Conservation (phyloP, 2,329 filamentous ascomycete genomes). For the Ophiostoma quercus region DNA sequence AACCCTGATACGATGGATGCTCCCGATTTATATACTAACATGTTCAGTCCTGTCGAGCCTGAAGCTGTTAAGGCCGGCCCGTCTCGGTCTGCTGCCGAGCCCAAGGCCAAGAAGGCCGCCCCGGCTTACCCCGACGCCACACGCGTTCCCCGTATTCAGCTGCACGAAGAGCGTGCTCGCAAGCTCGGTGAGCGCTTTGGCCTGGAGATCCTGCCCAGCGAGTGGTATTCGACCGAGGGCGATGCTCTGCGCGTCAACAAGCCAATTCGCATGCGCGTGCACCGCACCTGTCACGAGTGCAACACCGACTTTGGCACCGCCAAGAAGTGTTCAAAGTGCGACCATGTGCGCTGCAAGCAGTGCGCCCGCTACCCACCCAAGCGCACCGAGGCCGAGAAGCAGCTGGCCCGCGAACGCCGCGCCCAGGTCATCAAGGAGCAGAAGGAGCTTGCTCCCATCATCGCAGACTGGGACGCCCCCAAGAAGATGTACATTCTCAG, state of each 20-base stretch:
- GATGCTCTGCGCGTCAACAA: conserved; percentile 63
- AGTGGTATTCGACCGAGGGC: conserved; percentile 50
- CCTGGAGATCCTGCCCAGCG: conserved; percentile 50
- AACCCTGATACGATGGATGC: background rate
- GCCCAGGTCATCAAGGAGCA: conserved; percentile 44
- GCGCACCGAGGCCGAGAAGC: conserved; percentile 52
- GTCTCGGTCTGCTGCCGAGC: conserved; percentile 11
- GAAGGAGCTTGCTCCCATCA: conserved; percentile 51
- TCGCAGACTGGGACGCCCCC: conserved; percentile 46
- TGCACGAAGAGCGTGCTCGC: conserved; percentile 53
- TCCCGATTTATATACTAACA: background rate
- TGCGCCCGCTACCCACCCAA: conserved; percentile 70
- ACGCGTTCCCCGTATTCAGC: conserved; percentile 44
- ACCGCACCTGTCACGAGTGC: conserved; percentile 77
- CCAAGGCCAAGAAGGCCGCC: conserved; percentile 19
- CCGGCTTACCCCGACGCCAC: conserved; percentile 21
- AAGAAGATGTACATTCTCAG: conserved; percentile 50
- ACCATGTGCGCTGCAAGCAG: conserved; percentile 73
- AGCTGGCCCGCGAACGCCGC: conserved; percentile 48
- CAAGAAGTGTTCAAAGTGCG: conserved; percentile 70
- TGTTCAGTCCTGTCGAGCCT: background rate
- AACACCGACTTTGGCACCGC: conserved; percentile 65
- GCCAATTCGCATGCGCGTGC: conserved; percentile 71
- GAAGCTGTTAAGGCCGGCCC: conserved; percentile 11
- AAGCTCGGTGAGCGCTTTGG: conserved; percentile 52